These are phyloP conservation scores for Panaeolus cyanescens DNA, from an alignment of 768 basidiomycete species.

Conservation along the genomic window DNA sequence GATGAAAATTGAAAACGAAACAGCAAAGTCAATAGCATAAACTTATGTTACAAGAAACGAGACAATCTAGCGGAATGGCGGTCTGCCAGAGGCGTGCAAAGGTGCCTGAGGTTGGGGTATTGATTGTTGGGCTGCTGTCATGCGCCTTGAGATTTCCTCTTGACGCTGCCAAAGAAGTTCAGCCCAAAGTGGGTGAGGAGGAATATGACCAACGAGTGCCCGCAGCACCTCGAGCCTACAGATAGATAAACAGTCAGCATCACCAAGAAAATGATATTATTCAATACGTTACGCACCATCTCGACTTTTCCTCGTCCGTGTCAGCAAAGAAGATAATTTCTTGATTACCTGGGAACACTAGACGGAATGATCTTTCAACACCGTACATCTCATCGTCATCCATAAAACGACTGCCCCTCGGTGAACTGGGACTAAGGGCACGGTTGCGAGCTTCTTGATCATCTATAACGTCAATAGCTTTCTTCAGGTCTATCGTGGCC, in stretches of 20 bases:
- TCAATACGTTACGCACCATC: conserved; percentile 61
- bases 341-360: conserved; percentile 76
- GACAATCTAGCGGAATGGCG: neutral
- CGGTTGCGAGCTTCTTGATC: conserved; percentile 60
- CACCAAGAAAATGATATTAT: conserved; percentile 1
- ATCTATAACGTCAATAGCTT: conserved; percentile 78
- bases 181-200: conserved; percentile 91
- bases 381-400: conserved; percentile 68
- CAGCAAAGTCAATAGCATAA: conserved; percentile 1
- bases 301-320: conserved; percentile 81
- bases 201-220: conserved; percentile 86
- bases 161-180: conserved; percentile 89
- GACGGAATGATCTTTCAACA: conserved; percentile 82
- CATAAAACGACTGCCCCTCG: neutral
- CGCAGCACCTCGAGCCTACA: conserved; percentile 82
- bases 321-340: conserved; percentile 92
- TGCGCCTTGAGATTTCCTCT: conserved; percentile 45
- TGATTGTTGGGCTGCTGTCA: conserved; percentile 24
- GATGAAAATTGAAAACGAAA: conserved; percentile 2
- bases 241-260: conserved; percentile 3
- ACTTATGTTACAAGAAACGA: conserved; percentile 8
- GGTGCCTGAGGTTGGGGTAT: conserved; percentile 17
- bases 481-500: conserved; percentile 88
- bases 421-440: conserved; percentile 45
- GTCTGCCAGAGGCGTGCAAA: neutral